Base-by-base conservation (phyloP, 139 green algal species). In the Chlorella sp. region DNA sequence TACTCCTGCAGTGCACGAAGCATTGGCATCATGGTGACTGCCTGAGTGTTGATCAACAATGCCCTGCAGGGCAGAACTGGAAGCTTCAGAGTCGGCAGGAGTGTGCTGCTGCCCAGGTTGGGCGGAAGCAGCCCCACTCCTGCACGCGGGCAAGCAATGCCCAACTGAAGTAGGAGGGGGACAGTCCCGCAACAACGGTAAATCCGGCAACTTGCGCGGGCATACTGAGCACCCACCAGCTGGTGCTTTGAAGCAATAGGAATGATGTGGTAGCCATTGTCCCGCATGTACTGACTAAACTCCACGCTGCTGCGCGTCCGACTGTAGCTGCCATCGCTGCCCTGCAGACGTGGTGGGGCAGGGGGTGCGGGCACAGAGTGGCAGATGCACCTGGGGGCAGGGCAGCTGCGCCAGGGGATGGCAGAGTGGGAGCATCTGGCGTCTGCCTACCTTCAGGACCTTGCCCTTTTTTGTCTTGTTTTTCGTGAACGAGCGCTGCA, bases 251-350 rank as follows among this genome's bases (percentile, higher is more conserved):
- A 38, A 19, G 83, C 92, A 84, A 99, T 95, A 64, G 95, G 95
- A 82, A 99, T 96, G 89, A 99, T 98, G 85, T 93, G 73, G 92
- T 95, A 98, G 69, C 95, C 96, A 78, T 98, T 89, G 28, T 90
- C 90, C 1, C 44, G 51, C 85, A 98, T 94, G 90, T 93, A 98
- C 34, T 88, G 46, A 46, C 84, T 89, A 83, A 99, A 96, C 92
- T 99, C 96, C 19, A 98, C 84, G 84, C 88, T 24, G 51, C 51
- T 75, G 65, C 60, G 79, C 11, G 38, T 28, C 19, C 64, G 64
- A 8, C 24, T 56, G 65, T 89, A 87, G 38, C n/a, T 58, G 24
- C 80, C 84, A 32, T 69, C 60, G 17, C 38, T 44, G 30, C 38
- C 73, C 19, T 65, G 48, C 51, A n/a, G n/a, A n/a, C n/a, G n/a